phyloP scores from a whole-genome alignment of 192 early-diverging fungal genomes.

The Lobosporangium transversale region DNA sequence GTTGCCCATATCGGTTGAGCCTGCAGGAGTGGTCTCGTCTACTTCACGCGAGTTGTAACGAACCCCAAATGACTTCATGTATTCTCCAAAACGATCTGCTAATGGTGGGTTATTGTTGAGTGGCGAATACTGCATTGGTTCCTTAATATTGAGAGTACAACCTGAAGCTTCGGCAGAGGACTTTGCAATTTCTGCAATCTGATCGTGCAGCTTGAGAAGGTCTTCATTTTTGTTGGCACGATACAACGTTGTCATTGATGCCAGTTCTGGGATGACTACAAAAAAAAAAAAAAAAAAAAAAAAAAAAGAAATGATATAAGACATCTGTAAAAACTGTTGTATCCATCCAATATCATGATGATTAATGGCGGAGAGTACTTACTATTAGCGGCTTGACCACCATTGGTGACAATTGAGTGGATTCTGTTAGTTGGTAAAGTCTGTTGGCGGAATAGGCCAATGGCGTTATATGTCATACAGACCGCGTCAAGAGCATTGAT shows the following conservation, averaged over 20 bases:
- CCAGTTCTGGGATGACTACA: slow-evolving; percentile 72
- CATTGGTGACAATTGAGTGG: slow-evolving; percentile 85
- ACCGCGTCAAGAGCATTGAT: slow-evolving; percentile 87
- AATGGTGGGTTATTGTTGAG: slow-evolving; percentile 69
- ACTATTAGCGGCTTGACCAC: slow-evolving; percentile 68
- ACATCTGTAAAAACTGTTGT: too few relatives aligned
- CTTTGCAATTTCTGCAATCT: slow-evolving; percentile 66
- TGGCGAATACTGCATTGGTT: slow-evolving; percentile 45
- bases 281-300: too few relatives aligned
- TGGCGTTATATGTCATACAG: slow-evolving; percentile 68
- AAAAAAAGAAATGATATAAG: too few relatives aligned
- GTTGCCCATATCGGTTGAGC: slow-evolving; percentile 81
- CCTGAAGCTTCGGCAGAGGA: slow-evolving; percentile 78
- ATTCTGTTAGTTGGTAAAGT: slow-evolving; percentile 72
- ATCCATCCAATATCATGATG: too few relatives aligned
- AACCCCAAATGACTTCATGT: slow-evolving; percentile 60
- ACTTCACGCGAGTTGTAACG: slow-evolving; percentile 37
- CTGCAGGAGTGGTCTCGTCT: slow-evolving; percentile 49
- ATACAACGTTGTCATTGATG: slow-evolving; percentile 65
- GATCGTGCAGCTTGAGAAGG: slow-evolving; percentile 62
- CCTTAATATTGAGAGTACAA: slow-evolving; percentile 61
- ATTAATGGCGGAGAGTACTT: not conserved
- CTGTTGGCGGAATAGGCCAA: slow-evolving; percentile 80
- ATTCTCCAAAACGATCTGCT: slow-evolving; percentile 54
- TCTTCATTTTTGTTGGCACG: slow-evolving; percentile 67